These are phyloP conservation scores for Entomortierella beljakovae DNA, from an alignment of 192 early-diverging fungal genomes.

Conservation along the genomic window DNA sequence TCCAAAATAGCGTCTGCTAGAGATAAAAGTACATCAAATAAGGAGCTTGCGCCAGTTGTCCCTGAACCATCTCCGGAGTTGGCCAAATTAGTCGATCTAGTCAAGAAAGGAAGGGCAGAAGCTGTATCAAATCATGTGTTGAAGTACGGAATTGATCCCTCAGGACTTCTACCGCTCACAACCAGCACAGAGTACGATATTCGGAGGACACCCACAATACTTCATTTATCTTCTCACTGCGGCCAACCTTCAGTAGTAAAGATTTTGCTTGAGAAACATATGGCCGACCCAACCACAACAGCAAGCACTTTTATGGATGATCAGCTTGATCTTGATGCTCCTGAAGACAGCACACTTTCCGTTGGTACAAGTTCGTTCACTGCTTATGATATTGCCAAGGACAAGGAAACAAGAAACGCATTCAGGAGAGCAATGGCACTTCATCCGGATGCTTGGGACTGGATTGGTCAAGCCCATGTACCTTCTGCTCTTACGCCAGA, in stretches of 20 bases:
- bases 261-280: conserved; percentile 67
- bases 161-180: conserved; percentile 34
- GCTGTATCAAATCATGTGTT: conserved; percentile 65
- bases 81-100: conserved; percentile 67
- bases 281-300: conserved; percentile 81
- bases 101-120: conserved; percentile 71
- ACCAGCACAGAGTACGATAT: conserved; percentile 55
- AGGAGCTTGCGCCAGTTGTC: neutral
- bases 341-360: neutral
- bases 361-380: conserved; percentile 47
- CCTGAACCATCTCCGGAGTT: conserved; percentile 46
- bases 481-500: conserved; percentile 81
- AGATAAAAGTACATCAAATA: neutral
- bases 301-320: conserved; percentile 5
- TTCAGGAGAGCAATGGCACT: conserved; percentile 77
- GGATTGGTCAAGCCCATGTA: conserved; percentile 66
- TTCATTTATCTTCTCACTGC: conserved; percentile 80
- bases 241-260: conserved; percentile 71
- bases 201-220: conserved; percentile 64
- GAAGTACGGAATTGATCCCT: conserved; percentile 61
- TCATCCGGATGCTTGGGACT: conserved; percentile 74
- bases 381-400: conserved; percentile 78
- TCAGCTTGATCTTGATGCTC: neutral
- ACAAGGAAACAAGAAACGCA: conserved; percentile 77
- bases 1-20: conserved; percentile 18